Conservation (phyloP, 345 rosid species). For the Hibiscus syriacus region DNA sequence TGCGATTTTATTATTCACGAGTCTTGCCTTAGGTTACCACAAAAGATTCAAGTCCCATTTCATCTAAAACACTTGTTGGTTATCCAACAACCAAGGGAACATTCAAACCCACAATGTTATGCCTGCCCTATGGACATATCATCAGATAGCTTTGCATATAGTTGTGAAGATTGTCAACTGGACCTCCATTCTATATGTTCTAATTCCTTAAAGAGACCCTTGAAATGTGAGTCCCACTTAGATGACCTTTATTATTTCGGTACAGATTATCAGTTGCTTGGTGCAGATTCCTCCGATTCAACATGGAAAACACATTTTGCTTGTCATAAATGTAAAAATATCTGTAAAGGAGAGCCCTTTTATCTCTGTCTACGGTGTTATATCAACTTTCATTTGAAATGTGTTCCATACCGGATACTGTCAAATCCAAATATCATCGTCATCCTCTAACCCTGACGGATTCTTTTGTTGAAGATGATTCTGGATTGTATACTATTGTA, state of each 20-base stretch:
- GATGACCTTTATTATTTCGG: neutral
- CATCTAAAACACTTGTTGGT: neutral
- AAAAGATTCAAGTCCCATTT: neutral
- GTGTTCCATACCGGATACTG: neutral
- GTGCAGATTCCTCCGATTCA: neutral
- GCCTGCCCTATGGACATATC: neutral
- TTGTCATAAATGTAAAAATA: neutral
- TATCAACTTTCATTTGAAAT: neutral
- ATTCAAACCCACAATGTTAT: neutral
- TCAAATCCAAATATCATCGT: neutral
- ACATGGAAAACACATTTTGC: rapidly evolving
- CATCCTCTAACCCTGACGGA: neutral
- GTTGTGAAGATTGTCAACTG: neutral
- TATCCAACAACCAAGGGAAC: neutral
- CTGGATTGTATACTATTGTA: neutral
- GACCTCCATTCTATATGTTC: neutral
- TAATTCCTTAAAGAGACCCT: neutral
- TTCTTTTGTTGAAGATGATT: neutral
- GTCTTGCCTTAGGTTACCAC: neutral
- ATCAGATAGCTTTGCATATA: rapidly evolving
- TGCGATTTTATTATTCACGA: neutral
- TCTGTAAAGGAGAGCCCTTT: neutral
- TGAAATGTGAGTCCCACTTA: neutral
- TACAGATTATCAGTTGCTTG: neutral
- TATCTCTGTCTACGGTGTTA: neutral